These are phyloP conservation scores for Sordariomycetes sp. DNA, from an alignment of 2,329 filamentous ascomycete species.

Conservation along the genomic window DNA sequence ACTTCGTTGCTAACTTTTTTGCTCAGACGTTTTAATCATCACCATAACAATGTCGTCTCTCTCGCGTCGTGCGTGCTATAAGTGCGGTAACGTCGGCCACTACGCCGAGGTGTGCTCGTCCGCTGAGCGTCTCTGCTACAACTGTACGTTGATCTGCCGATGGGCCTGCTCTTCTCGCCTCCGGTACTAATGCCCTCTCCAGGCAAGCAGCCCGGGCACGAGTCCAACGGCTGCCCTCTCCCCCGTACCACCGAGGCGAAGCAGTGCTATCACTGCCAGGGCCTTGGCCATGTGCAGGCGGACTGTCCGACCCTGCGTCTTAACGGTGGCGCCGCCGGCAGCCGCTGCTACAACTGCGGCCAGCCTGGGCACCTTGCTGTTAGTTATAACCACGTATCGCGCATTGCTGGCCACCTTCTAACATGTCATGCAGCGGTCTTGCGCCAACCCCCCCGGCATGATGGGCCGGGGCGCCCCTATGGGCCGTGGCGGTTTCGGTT, in stretches of 20 bases:
- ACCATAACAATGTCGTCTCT: conserved; percentile 56
- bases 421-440: conserved; percentile 49
- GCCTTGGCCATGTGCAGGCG: conserved; percentile 93
- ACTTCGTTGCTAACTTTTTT: background rate
- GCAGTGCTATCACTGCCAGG: conserved; percentile 99
- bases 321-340: conserved; percentile 67
- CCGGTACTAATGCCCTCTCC: conserved; percentile 11
- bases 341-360: conserved; percentile 94
- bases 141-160: conserved; percentile 53
- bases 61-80: conserved; percentile 74
- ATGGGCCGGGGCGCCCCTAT: conserved; percentile 51
- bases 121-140: conserved; percentile 97
- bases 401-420: background rate
- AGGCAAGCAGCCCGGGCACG: conserved; percentile 83
- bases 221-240: conserved; percentile 94
- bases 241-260: conserved; percentile 96
- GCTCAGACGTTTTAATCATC: background rate
- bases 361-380: conserved; percentile 86
- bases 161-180: background rate
- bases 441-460: conserved; percentile 58
- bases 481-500: conserved; percentile 59
- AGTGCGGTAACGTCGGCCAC: conserved; percentile 72
- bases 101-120: conserved; percentile 89
- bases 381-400: conserved; percentile 20
- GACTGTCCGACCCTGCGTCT: conserved; percentile 95